Conservation (phyloP, 164 flowering plant genomes). For the Vitis vinifera region ASM3070453v1 NC_081805.1:2561001-2561500, state of each 20-base stretch:
- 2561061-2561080: slow-evolving; percentile 14
- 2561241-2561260: neutral
- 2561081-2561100: neutral
- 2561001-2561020: slow-evolving; percentile 13
- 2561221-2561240: neutral
- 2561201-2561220: neutral
- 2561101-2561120: neutral
- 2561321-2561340: too few relatives aligned
- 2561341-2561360: too few relatives aligned
- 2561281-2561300: too few relatives aligned
- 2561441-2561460: too few relatives aligned
- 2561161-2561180: slow-evolving; percentile 6
- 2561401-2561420: too few relatives aligned
- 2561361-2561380: too few relatives aligned
- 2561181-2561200: slow-evolving; percentile 6
- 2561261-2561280: too few relatives aligned
- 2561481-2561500: too few relatives aligned
- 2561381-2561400: too few relatives aligned
- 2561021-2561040: slow-evolving; percentile 9
- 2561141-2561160: slow-evolving; percentile 5
- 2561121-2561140: neutral
- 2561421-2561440: too few relatives aligned
- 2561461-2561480: too few relatives aligned
- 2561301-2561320: too few relatives aligned
- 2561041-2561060: neutral